Base-by-base conservation (phyloP, 2,329 filamentous ascomycete species). In the Fusarium sp. region DNA sequence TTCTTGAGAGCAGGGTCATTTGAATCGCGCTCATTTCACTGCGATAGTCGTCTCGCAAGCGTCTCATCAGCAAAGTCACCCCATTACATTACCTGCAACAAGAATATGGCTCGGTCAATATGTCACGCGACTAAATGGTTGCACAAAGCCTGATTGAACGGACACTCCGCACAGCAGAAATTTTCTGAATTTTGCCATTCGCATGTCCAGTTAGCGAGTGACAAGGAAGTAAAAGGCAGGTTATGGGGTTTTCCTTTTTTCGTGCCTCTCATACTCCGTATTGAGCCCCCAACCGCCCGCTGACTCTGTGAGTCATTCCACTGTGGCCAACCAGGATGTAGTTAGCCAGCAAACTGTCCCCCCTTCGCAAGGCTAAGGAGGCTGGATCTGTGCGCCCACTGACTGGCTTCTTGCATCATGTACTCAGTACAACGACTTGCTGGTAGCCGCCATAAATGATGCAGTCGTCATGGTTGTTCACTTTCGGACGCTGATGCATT, bases 301-400 rank as follows among this genome's bases (percentile, higher is more conserved):
- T 63, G 61, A 64, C 63, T 69, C 64, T 63, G 76, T 77, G 76
- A 77, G 76, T 77, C 76, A 77, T 77, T 74, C 63, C 59, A 56
- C 44, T 69, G 68, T 69, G 63, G 51, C 76, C 76, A 78, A 78
- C 68, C 76, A 78, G 49, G 54, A 51, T 55, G 61, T 37, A 59
- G 58, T 66, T 69, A 48, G 65, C 71, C 73, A 66, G 44, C 49
- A 69, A 63, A 58, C 44, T 33, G 68, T 70, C 63, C 56, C 71
- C 72, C 60, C 55, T 74, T 74, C 56, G 60, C 66, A 75, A 71
- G 63, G 57, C 63, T 69, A 75, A 68, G 69, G 73, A 78, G 75
- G 72, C 76, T 77, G 69, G 78, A 72, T 73, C 76, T 73, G 78
- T 80, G 75, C 78, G 77, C 74, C 73, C 72, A 73, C 69, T 80